Conservation (phyloP, 805 yeast genomes). For the Candida takata region DNA sequence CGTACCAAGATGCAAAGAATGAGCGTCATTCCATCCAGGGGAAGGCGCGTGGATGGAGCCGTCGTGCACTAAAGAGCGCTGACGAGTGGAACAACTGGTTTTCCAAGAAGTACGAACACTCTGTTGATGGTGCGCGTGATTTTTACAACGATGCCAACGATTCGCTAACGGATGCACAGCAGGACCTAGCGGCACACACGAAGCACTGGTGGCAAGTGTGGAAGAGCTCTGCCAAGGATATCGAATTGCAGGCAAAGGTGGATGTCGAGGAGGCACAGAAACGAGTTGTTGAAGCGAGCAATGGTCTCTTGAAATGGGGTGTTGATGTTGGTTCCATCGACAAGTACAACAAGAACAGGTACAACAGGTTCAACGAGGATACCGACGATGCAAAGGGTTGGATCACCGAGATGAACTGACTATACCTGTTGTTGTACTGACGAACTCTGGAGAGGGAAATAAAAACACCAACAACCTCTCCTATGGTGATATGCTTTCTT, state of each 20-base stretch:
- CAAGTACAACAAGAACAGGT: slow-evolving; percentile 21
- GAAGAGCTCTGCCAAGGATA: slow-evolving; percentile 29
- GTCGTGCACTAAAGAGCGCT: slow-evolving; percentile 3
- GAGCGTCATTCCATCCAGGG: slow-evolving; percentile 4
- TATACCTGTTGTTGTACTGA: neutral
- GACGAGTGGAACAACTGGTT: slow-evolving; percentile 21
- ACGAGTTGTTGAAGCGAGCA: slow-evolving; percentile 14
- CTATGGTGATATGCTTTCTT: too few species aligned
- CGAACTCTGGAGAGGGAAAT: too few species aligned
- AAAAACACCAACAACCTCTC: too few species aligned
- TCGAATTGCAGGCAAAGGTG: slow-evolving; percentile 25
- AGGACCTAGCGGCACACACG: slow-evolving; percentile 26
- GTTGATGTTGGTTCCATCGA: slow-evolving; percentile 26
- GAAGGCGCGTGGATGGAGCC: slow-evolving; percentile 4
- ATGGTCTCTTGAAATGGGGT: slow-evolving; percentile 23
- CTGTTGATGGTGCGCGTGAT: slow-evolving; percentile 22
- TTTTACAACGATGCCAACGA: slow-evolving; percentile 26
- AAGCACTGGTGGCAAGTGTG: slow-evolving; percentile 35
- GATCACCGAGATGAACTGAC: slow-evolving; percentile 15
- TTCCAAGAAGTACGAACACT: slow-evolving; percentile 18
- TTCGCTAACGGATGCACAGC: slow-evolving; percentile 28
- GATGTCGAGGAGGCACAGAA: slow-evolving; percentile 24
- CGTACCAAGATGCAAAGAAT: slow-evolving; percentile 21
- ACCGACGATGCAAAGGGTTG: slow-evolving; percentile 18
- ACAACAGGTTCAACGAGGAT: slow-evolving; percentile 18